phyloP scores from a whole-genome alignment of 345 rosid genomes.

The Erysimum cheiranthoides region DNA sequence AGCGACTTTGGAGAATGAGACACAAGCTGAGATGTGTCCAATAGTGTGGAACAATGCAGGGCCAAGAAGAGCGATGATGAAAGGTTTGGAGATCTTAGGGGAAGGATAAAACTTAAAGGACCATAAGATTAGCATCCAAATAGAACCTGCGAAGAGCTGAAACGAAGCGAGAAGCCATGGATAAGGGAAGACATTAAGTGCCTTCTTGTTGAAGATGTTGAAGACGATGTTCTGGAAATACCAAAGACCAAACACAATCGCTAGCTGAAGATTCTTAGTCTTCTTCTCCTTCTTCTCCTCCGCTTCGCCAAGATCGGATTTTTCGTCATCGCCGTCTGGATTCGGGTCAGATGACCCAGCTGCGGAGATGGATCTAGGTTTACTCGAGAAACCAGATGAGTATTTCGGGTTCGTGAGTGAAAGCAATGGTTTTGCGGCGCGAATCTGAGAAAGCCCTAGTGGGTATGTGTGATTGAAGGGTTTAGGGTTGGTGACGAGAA shows the following conservation, averaged over 20 bases:
- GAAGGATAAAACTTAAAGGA: constrained; percentile 77
- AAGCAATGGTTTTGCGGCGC: constrained; percentile 39
- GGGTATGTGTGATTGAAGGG: constrained; percentile 47
- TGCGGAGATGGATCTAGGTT: constrained; percentile 50
- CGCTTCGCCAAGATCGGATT: constrained; percentile 9
- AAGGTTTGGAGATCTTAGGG: constrained; percentile 83
- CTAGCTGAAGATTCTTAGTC: constrained; percentile 69
- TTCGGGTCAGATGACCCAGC: constrained; percentile 52
- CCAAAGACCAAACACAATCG: constrained; percentile 81
- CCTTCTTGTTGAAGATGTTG: constrained; percentile 93
- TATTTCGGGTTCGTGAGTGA: constrained; percentile 22
- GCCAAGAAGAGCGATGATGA: constrained; percentile 86
- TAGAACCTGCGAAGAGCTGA: constrained; percentile 87
- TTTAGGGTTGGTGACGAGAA: constrained; percentile 46
- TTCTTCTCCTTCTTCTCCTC: constrained; percentile 39
- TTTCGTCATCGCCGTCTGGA: constrained; percentile 50
- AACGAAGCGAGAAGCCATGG: constrained; percentile 99
- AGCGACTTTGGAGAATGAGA: constrained; percentile 96
- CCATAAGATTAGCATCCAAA: constrained; percentile 94
- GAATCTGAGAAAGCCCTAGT: constrained; percentile 55
- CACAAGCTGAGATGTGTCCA: constrained; percentile 97
- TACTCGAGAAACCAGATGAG: constrained; percentile 46
- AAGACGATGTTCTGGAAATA: constrained; percentile 92
- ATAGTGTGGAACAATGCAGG: constrained; percentile 96
- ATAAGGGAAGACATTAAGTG: constrained; percentile 81